Conservation (phyloP, 108 stramenopile species). For the Aurantiochytrium sp. region DNA sequence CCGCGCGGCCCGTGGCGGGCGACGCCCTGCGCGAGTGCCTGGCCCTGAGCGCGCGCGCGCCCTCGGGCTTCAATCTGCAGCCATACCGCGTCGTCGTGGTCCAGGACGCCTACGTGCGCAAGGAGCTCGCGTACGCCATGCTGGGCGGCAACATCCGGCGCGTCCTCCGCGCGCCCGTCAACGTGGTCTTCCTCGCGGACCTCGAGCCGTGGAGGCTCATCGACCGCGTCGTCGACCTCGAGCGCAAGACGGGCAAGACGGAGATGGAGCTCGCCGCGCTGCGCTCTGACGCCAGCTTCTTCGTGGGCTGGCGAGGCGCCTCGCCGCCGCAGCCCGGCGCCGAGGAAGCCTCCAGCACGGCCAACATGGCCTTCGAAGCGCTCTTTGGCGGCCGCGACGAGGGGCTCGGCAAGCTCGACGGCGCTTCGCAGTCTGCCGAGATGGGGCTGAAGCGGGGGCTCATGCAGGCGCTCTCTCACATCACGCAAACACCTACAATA, state of each 20-base stretch:
- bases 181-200: conserved; percentile 47
- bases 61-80: conserved; percentile 47
- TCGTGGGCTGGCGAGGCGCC: not conserved
- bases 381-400: not conserved
- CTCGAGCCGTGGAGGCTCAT: conserved; percentile 28
- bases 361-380: not conserved
- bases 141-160: conserved; percentile 27
- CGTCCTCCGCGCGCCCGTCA: conserved; percentile 38
- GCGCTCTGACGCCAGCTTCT: not conserved
- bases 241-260: not conserved
- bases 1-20: not conserved
- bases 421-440: not conserved
- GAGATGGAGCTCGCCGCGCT: not conserved
- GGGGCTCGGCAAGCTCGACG: not conserved
- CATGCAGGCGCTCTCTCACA: not conserved
- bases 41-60: conserved; percentile 27
- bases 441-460: not conserved
- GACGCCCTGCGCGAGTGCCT: conserved; percentile 28
- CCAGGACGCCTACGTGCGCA: not conserved
- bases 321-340: not conserved
- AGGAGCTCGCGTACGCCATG: conserved; percentile 39
- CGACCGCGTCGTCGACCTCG: conserved; percentile 27
- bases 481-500: not conserved
- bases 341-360: not conserved
- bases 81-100: conserved; percentile 49